A percentile compares a stretch with the other conserved stretches of the same genome.
phyloP scores from a whole-genome alignment of 2,329 filamentous ascomycete species.

The Calonectria pseudoreteaudii region DNA sequence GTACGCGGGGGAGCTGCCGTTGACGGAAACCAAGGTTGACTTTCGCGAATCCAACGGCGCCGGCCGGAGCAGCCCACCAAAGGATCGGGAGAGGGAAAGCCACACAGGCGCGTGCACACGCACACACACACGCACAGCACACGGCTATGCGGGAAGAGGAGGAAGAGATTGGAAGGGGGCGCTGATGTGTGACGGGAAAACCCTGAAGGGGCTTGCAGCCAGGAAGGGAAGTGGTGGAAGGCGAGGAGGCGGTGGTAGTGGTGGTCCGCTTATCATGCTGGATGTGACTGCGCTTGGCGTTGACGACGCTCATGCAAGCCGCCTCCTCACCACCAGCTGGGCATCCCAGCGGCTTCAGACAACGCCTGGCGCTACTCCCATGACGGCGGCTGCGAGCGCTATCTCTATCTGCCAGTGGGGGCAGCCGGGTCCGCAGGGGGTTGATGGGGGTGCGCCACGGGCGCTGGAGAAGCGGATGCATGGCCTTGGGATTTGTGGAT shows the following conservation, averaged over 20 bases:
- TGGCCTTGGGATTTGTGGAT: conserved; percentile 6
- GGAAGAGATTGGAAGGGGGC: not conserved
- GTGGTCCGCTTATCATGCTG: conserved; percentile 42
- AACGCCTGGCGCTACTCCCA: conserved; percentile 2
- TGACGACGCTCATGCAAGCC: conserved; percentile 13
- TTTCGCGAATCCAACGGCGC: not conserved
- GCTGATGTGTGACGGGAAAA: not conserved
- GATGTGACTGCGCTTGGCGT: conserved; percentile 36
- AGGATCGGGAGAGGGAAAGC: not conserved
- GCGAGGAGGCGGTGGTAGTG: conserved; percentile 16
- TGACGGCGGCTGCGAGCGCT: conserved; percentile 1
- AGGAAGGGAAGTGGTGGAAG: conserved; percentile 20
- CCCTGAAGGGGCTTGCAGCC: conserved; percentile 1
- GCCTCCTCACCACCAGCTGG: conserved; percentile 1
- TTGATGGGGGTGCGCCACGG: conserved; percentile 4
- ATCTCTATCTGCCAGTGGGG: conserved; percentile 26
- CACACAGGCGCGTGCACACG: not conserved
- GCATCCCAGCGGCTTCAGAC: conserved; percentile 1
- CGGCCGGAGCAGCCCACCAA: not conserved
- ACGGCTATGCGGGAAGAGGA: not conserved
- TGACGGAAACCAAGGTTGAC: not conserved
- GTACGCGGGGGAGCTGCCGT: not conserved
- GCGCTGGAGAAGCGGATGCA: not conserved
- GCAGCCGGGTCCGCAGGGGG: not conserved
- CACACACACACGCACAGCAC: not conserved